phyloP scores from a whole-genome alignment of 129 eudicot species.

The Ambrosia trifida region DNA sequence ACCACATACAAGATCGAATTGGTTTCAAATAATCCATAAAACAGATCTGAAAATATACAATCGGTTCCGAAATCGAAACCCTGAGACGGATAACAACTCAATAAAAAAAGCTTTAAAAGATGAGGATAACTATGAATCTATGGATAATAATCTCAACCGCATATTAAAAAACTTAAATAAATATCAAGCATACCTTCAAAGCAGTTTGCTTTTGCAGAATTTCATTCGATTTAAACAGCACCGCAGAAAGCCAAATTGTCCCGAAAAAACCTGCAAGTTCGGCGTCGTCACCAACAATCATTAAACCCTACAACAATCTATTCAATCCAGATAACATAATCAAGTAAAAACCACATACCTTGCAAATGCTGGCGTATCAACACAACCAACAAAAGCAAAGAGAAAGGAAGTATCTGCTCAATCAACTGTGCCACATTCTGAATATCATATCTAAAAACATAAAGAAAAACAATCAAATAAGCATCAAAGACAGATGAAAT shows the following conservation, averaged over 20 bases:
- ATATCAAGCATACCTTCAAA: constrained; percentile 39
- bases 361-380: constrained; percentile 47
- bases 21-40: too few species aligned
- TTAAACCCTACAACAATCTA: not conserved
- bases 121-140: too few species aligned
- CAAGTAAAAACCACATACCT: constrained; percentile 33
- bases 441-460: constrained; percentile 41
- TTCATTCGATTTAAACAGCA: constrained; percentile 51
- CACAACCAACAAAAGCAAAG: constrained; percentile 50
- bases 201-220: constrained; percentile 61
- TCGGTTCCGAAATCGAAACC: too few species aligned
- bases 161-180: too few species aligned
- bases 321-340: not conserved
- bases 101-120: too few species aligned
- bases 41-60: too few species aligned
- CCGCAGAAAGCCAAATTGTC: constrained; percentile 51
- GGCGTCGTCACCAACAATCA: not conserved
- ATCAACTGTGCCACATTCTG: constrained; percentile 43
- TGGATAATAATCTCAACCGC: too few species aligned
- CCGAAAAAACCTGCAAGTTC: constrained; percentile 49
- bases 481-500: not conserved
- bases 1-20: too few species aligned
- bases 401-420: constrained; percentile 54
- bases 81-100: too few species aligned
- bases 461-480: not conserved